Evolutionary conservation across 108 stramenopile genomes (phyloP), one percentile per base, ranked within the genome.

Genomic region (Stephanodiscus minutulus): DNA sequence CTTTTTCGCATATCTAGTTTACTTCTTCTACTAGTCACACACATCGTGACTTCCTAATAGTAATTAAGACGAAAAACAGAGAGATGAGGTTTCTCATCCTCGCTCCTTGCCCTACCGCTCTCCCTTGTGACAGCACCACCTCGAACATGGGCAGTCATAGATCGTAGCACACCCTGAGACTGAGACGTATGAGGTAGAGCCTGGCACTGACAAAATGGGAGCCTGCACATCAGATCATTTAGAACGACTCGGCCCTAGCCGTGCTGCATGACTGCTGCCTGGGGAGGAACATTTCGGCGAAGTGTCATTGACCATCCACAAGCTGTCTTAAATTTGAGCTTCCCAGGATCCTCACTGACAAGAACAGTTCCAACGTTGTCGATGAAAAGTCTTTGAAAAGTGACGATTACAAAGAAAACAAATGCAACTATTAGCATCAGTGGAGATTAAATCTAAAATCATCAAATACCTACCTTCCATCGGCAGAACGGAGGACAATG

Each of bases 261-360:
- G 29, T 57, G 56, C 56, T 57, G 56, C 56, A 57, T 57, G 18
- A 28, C 29, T 15, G 56, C 56, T 28, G 56, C 22, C 29, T 57
- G 56, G 15, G 56, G 56, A 28, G 56, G 56, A 20, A 57, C 21
- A 57, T 57, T 57, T 15, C 56, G 56, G 18, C 56, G 56, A 22
- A 57, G 56, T 24, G 56, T 57, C 56, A 57, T 57, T 17, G 56
- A 12, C 8, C 12, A 57, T 17, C 56, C 56, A 28, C 3, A 6
- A 20, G 56, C 56, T 2, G 56, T 21, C 21, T 11, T 24, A 11
- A 57, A 21, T 28, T 57, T 57, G 56, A 57, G 25, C 29, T 57
- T 57, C 15, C 56, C 56, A 25, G 56, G 56, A 3, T 57, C 56
- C 56, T 57, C 56, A 13, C 21, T 57, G 21, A 57, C 56, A 57